Evolutionary conservation across 768 basidiomycete species (phyloP).

Genomic region (Xanthoconium stramineum): DNA sequence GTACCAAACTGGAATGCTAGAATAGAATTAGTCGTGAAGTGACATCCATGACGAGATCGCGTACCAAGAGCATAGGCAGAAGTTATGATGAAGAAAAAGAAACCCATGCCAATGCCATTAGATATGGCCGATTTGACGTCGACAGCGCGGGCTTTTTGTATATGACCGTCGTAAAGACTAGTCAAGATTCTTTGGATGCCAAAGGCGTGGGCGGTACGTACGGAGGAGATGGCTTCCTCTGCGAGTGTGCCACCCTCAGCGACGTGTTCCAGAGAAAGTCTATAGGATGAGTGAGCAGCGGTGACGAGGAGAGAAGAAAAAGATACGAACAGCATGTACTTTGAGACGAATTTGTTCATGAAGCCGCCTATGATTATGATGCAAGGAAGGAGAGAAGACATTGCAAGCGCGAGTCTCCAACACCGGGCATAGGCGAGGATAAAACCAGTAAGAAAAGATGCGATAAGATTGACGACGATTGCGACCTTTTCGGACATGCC

Average conservation of each 20-base stretch:
- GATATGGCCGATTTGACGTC: conserved; percentile 59
- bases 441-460: conserved; percentile 80
- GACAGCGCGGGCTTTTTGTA: conserved; percentile 48
- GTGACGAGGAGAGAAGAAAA: not conserved
- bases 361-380: conserved; percentile 69
- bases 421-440: conserved; percentile 61
- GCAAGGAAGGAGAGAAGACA: conserved; percentile 80
- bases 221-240: conserved; percentile 88
- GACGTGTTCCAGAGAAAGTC: conserved; percentile 66
- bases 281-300: conserved; percentile 23
- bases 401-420: conserved; percentile 83
- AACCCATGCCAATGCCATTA: conserved; percentile 59
- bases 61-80: conserved; percentile 64
- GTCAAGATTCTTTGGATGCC: conserved; percentile 69
- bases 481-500: conserved; percentile 90
- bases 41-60: conserved; percentile 14
- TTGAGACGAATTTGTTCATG: conserved; percentile 67
- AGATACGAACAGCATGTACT: conserved; percentile 59
- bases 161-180: conserved; percentile 61
- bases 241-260: conserved; percentile 81
- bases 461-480: conserved; percentile 57
- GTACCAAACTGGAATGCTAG: conserved; percentile 87
- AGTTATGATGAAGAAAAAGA: conserved; percentile 86
- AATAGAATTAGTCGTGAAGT: not conserved
- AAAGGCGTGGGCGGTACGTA: conserved; percentile 91